phyloP scores from a whole-genome alignment of 768 basidiomycete genomes.

The Kwoniella dejecticola region DNA sequence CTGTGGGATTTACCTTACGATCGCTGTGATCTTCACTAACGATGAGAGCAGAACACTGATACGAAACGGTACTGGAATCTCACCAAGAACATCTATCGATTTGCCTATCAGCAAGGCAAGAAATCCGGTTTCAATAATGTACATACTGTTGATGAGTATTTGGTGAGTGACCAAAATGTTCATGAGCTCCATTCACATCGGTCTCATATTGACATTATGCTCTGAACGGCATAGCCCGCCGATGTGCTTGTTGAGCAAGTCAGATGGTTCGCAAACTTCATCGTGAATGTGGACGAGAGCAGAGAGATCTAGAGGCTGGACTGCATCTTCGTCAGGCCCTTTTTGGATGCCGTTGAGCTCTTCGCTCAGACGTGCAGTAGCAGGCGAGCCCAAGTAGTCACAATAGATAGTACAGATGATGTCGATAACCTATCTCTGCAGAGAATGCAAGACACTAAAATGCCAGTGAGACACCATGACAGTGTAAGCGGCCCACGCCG shows the following conservation, averaged over 20 bases:
- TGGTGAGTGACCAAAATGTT: slow-evolving; percentile 20
- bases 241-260: slow-evolving; percentile 39
- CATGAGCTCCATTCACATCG: neutral
- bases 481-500: too few species aligned
- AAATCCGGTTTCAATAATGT: slow-evolving; percentile 28
- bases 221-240: slow-evolving; percentile 19
- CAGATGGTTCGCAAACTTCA: slow-evolving; percentile 47
- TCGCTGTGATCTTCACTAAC: neutral
- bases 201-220: too few species aligned
- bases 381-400: too few species aligned
- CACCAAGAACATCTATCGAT: slow-evolving; percentile 52
- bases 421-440: too few species aligned
- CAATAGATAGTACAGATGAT: too few species aligned
- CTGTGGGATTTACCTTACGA: neutral
- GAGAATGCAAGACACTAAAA: too few species aligned
- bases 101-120: slow-evolving; percentile 27
- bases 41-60: neutral
- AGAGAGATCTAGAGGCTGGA: slow-evolving; percentile 32
- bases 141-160: slow-evolving; percentile 56
- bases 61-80: slow-evolving; percentile 51
- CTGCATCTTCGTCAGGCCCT: too few species aligned
- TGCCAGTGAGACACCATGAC: too few species aligned
- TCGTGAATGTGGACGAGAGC: slow-evolving; percentile 46
- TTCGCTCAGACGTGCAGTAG: too few species aligned
- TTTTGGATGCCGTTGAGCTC: too few species aligned